Conservation (phyloP, 176 grass and related monocot genomes). For the Coix lacrymajobi region DNA sequence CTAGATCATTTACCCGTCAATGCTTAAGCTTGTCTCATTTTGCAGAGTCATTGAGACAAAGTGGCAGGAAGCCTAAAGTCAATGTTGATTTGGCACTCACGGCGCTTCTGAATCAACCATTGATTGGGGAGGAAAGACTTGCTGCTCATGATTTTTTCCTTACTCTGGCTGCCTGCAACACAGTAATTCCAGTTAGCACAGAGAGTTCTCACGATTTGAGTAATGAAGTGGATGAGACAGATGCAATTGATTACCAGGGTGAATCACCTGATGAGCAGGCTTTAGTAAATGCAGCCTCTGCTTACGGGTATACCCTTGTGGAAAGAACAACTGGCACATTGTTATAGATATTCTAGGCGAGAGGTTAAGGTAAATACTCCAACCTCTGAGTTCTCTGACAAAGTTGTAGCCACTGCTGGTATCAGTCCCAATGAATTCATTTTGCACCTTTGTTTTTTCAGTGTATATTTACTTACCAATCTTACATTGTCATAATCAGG, state of each 20-base stretch:
- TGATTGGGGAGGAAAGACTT: conserved; percentile 77
- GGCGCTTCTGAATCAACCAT: conserved; percentile 57
- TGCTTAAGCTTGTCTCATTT: conserved; percentile 23
- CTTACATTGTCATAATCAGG: conserved; percentile 47
- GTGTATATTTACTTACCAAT: conserved; percentile 21
- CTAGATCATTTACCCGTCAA: background rate
- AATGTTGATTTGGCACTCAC: conserved; percentile 63
- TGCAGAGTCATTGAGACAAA: conserved; percentile 55
- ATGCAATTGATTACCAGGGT: conserved; percentile 82
- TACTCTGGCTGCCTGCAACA: conserved; percentile 96
- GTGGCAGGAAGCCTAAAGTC: conserved; percentile 35
- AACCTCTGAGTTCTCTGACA: background rate
- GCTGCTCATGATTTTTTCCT: conserved; percentile 96
- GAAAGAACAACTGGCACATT: conserved; percentile 95
- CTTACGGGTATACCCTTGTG: conserved; percentile 82
- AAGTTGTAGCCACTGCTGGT: background rate
- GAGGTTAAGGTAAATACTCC: conserved; percentile 64
- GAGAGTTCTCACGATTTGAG: conserved; percentile 27
- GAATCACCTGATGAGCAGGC: conserved; percentile 99
- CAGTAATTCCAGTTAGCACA: conserved; percentile 81
- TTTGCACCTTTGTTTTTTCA: conserved; percentile 23
- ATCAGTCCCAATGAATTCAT: background rate
- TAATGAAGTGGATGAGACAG: conserved; percentile 39
- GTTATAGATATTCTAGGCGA: conserved; percentile 87
- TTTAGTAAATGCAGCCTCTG: conserved; percentile 81